Percentiles rank a stretch among this genome's conserved stretches.
These are phyloP conservation scores for Hypoxylon sp. DNA, from an alignment of 2,329 filamentous ascomycete genomes.

Conservation along the genomic window DNA sequence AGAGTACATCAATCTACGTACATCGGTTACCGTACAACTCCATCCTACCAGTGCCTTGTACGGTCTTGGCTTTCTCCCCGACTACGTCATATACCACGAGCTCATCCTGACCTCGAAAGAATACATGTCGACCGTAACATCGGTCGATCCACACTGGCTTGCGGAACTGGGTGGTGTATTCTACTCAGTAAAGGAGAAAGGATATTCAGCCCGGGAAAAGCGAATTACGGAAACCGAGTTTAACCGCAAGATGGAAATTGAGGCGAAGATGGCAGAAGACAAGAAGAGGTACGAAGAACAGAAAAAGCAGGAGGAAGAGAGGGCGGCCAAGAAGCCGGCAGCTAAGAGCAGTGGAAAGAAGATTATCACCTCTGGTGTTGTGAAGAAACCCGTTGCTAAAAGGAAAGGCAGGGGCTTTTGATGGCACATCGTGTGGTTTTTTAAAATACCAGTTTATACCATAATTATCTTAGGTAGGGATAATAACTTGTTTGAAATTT, in stretches of 20 bases:
- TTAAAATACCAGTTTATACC: no score
- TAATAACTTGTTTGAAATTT: neutral
- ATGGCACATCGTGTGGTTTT: slow-evolving; percentile 8
- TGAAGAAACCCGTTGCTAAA: slow-evolving; percentile 68
- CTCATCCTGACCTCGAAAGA: slow-evolving; percentile 96
- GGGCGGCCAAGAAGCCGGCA: slow-evolving; percentile 53
- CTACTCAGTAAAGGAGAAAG: slow-evolving; percentile 97
- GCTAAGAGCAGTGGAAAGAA: slow-evolving; percentile 57
- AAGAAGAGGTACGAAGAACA: slow-evolving; percentile 72
- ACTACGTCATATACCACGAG: slow-evolving; percentile 98
- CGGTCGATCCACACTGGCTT: slow-evolving; percentile 96
- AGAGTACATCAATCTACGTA: slow-evolving; percentile 96
- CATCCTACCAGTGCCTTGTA: slow-evolving; percentile 95
- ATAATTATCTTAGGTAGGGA: no score
- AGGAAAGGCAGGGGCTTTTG: slow-evolving; percentile 64
- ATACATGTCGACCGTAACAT: slow-evolving; percentile 97
- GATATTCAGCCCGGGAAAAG: slow-evolving; percentile 87
- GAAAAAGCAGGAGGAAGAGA: slow-evolving; percentile 59
- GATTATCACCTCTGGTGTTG: slow-evolving; percentile 67
- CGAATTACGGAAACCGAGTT: slow-evolving; percentile 90
- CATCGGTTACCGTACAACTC: slow-evolving; percentile 90
- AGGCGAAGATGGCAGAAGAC: slow-evolving; percentile 89
- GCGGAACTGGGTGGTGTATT: slow-evolving; percentile 97
- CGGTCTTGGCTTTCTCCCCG: slow-evolving; percentile 89
- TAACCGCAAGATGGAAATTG: slow-evolving; percentile 91